Evolutionary conservation across 768 basidiomycete genomes (phyloP).

Genomic region (Xerocomus brunneocitrinus): DNA sequence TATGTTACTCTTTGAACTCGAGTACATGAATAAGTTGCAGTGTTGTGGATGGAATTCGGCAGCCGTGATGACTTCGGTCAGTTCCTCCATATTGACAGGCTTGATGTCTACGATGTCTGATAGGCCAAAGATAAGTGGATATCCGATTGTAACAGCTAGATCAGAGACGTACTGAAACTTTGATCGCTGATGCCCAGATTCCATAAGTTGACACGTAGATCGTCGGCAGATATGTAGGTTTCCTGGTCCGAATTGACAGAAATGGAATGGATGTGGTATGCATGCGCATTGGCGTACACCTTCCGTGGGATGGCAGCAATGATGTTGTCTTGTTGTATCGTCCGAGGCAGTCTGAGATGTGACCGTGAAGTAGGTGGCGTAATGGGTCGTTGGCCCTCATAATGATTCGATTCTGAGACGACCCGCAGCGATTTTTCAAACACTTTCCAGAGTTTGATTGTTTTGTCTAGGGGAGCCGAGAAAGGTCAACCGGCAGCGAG

Average conservation of each 20-base stretch:
- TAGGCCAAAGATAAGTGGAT: conserved; percentile 1
- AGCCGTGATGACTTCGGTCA: conserved; percentile 99
- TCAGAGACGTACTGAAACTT: conserved; percentile 82
- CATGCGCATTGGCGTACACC: conserved; percentile 98
- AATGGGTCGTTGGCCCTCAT: conserved; percentile 68
- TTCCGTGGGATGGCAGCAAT: conserved; percentile 98
- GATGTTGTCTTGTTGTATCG: conserved; percentile 94
- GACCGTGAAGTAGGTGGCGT: conserved; percentile 53
- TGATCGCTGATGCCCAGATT: conserved; percentile 98
- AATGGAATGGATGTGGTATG: conserved; percentile 99
- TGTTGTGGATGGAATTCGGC: conserved; percentile 97
- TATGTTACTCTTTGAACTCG: conserved; percentile 98
- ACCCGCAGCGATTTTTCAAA: conserved; percentile 96
- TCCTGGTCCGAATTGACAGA: conserved; percentile 99
- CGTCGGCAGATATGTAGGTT: conserved; percentile 99
- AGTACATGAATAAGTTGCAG: conserved; percentile 99
- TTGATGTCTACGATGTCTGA: conserved; percentile 99
- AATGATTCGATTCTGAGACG: conserved; percentile 94
- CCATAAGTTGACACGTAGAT: conserved; percentile 96
- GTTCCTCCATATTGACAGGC: conserved; percentile 98
- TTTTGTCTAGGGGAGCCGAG: conserved; percentile 70
- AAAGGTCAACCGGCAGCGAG: background rate
- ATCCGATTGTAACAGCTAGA: background rate
- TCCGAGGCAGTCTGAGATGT: conserved; percentile 82
- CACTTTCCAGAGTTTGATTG: conserved; percentile 99